phyloP scores from a whole-genome alignment of 2,329 filamentous ascomycete species.

The Ilyonectria robusta region DNA sequence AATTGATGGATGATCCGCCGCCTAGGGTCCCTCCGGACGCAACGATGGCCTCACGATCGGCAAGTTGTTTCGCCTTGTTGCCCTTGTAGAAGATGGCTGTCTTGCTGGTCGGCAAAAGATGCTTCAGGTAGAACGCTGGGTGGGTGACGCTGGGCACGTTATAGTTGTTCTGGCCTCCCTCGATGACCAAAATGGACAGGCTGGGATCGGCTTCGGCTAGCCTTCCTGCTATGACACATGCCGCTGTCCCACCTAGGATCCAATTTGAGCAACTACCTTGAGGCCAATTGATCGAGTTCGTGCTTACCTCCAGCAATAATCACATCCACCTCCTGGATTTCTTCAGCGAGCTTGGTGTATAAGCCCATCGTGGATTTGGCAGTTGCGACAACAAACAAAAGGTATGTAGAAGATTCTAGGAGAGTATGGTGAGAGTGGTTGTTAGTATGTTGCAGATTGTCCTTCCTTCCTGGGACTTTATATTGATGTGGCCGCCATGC shows the following conservation, averaged over 20 bases:
- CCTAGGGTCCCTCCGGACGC: constrained; percentile 49
- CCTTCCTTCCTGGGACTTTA: neutral
- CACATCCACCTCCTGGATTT: constrained; percentile 37
- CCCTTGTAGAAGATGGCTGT: constrained; percentile 47
- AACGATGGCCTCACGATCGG: constrained; percentile 44
- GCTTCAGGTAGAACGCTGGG: constrained; percentile 45
- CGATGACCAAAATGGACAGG: constrained; percentile 51
- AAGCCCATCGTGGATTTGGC: constrained; percentile 8
- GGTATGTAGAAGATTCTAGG: neutral
- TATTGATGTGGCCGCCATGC: neutral
- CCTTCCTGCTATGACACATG: constrained; percentile 50
- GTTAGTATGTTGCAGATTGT: neutral
- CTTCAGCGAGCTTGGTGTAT: constrained; percentile 15
- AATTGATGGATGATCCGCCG: constrained; percentile 52
- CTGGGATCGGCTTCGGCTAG: constrained; percentile 48
- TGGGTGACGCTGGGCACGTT: constrained; percentile 47
- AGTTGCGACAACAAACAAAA: constrained; percentile 2
- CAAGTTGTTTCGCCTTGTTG: constrained; percentile 43
- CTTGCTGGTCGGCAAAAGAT: constrained; percentile 43
- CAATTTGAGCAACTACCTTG: neutral
- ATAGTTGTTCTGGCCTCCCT: constrained; percentile 49
- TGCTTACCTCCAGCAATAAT: constrained; percentile 42
- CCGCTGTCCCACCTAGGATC: constrained; percentile 50
- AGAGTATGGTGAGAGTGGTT: constrained; percentile 4
- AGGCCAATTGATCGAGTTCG: neutral